phyloP scores from a whole-genome alignment of 768 basidiomycete species.

The Lentinula aciculospora region DNA sequence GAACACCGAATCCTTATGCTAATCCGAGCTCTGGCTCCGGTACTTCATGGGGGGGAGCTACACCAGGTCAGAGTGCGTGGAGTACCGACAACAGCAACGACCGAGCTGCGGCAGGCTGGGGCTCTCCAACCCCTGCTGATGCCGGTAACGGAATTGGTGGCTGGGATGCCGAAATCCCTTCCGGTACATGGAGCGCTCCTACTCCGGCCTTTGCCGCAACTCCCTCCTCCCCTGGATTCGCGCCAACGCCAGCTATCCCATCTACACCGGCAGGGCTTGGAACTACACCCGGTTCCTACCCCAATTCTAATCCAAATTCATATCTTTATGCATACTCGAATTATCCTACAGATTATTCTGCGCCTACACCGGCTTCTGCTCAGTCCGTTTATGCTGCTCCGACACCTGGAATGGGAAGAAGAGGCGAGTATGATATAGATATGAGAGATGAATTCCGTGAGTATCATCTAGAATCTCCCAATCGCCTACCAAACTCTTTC shows the following conservation, averaged over 20 bases:
- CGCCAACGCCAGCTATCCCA: slow-evolving; percentile 28
- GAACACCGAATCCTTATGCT: no score
- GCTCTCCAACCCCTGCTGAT: not conserved
- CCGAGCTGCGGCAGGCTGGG: not conserved
- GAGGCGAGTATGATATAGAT: no score
- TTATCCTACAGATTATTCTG: slow-evolving; percentile 13
- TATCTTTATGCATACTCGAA: no score
- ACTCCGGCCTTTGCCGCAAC: slow-evolving; percentile 39
- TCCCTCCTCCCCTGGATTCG: slow-evolving; percentile 41
- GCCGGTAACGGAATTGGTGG: slow-evolving; percentile 23
- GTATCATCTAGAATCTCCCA: no score
- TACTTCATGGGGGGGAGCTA: slow-evolving; percentile 22
- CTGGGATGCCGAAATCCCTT: slow-evolving; percentile 12
- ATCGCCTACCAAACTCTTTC: no score
- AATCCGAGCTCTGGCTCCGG: slow-evolving; percentile 35
- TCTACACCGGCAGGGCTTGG: not conserved
- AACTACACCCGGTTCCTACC: no score
- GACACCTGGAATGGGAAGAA: slow-evolving; percentile 24
- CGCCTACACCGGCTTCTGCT: slow-evolving; percentile 9
- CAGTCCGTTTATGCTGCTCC: slow-evolving; percentile 21
- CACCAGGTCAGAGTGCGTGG: slow-evolving; percentile 10
- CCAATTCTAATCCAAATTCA: no score
- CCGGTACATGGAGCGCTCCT: slow-evolving; percentile 9
- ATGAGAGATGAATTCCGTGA: slow-evolving; percentile 24
- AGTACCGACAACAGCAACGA: not conserved